Evolutionary conservation across 306 rosid genomes (phyloP), one percentile per base, ranked within the genome.

Genomic region (Sesbania bispinosa): DNA sequence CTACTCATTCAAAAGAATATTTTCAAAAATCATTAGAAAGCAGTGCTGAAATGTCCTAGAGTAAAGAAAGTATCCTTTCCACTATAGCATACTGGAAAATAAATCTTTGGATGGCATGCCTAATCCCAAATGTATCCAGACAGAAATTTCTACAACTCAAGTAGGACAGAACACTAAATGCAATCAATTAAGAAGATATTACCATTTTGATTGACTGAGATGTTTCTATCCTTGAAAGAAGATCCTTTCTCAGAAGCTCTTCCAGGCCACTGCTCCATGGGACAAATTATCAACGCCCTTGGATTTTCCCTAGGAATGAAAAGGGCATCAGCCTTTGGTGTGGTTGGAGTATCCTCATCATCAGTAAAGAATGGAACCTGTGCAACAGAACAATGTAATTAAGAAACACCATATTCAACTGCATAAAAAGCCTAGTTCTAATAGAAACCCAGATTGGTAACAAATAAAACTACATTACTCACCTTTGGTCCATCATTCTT

Each of bases 301-400:
- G 99, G 99, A 67, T 95, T 95, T 81, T 95, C 99, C 79, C 99
- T 88, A 33, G 97, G 96, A 84, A 88, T 81, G 73, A 91, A 92
- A 63, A 91, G 89, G 55, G 95, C 96, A 82, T 95, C 97, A 2
- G 96, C 96, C 87, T 89, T 95, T 15, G 97, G 99, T 8, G 97
- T 91, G 50, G 83, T 79, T 10, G 88, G 80, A 26, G 87, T 86
- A 59, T 88, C 93, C 73, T 89, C 96, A 41, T 89, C 99, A 33
- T 95, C 96, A 76, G 86, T 85, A 53, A 89, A 95, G 79, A 95
- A 95, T 4, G 96, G 90, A 72, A 92, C 88, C 99, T 95, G n/a
- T n/a, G 87, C 71, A 73, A 64, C 72, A 47, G 15, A 77, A 35
- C 18, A 71, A 11, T 14, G 69, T 13, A 27, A 30, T 47, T 48